Evolutionary conservation across 78 protist species (phyloP), one percentile per base, ranked within the genome.

Genomic region (Pelomyxa schiedti): DNA sequence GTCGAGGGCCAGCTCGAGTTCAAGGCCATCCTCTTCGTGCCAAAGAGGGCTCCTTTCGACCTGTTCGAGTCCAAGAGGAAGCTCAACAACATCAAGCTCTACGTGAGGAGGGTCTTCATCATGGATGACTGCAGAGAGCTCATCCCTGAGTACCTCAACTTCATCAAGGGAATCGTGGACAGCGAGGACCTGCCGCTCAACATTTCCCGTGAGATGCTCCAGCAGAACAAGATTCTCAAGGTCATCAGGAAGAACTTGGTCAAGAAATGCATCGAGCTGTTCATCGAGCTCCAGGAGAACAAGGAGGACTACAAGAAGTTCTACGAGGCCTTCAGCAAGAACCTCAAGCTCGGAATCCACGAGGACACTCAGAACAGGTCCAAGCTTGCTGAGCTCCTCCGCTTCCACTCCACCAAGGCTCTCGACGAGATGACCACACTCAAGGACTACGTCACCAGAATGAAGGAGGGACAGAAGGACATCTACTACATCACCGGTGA

Each of bases 401-500:
- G 99, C 70, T 98, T 89, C 92, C 39, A 84, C 77, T 87, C 99
- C 69, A 90, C 98, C 82, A 89, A 91, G 87, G 58, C 89, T 36
- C 93, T 87, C 42, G 99, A 96, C 53, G 96, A 97, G 77, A 0
- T 70, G 65, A 83, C 95, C 72, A 81, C 97, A 68, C 94, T 98
- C 68, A 84, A 89, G 86, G 99, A 98, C 83, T 98, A 98, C 94
- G 86, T 94, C 74, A 39, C 86, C 7, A 83, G 97, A 67, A 98
- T 98, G 99, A 88, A 90, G 84, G 98, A 95, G 87, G 88, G 74
- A 42, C 99, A 98, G 92, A 90, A 97, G 79, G 78, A 82, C 75
- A 97, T 98, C 85, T 98, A 96, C 93, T 98, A 92, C 97, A 95
- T 97, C 83, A 94, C 99, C 22, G 99, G 99, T 67, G 99, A 96